phyloP scores from a whole-genome alignment of 768 basidiomycete species.

The Suillus clintonianus region DNA sequence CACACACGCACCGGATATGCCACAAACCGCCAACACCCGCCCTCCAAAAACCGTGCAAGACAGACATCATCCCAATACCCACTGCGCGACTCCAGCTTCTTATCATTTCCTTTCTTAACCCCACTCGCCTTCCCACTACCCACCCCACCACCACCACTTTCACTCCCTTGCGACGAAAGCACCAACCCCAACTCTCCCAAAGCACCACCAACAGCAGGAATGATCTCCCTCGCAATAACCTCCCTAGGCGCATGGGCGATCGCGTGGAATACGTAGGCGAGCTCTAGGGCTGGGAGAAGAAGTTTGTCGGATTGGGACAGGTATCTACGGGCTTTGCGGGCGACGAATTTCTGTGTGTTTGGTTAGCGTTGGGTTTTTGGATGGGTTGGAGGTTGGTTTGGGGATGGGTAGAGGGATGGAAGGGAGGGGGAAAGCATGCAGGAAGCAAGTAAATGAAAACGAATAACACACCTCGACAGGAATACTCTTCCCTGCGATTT shows the following conservation, averaged over 20 bases:
- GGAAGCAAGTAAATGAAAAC: background rate
- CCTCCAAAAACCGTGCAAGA: slow-evolving; percentile 80
- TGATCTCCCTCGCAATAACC: slow-evolving; percentile 59
- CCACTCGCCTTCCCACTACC: slow-evolving; percentile 19
- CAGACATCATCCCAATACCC: slow-evolving; percentile 89
- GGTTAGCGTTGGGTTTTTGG: background rate
- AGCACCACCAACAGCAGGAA: slow-evolving; percentile 61
- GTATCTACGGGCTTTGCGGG: slow-evolving; percentile 88
- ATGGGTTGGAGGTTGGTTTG: too few species aligned
- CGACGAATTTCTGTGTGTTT: slow-evolving; percentile 70
- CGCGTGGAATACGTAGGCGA: slow-evolving; percentile 78
- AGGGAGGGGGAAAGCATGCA: slow-evolving; percentile 3
- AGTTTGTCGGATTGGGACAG: slow-evolving; percentile 68
- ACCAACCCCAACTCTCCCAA: slow-evolving; percentile 34
- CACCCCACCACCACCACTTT: background rate
- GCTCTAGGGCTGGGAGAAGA: slow-evolving; percentile 70
- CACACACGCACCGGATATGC: slow-evolving; percentile 74
- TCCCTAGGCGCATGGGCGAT: slow-evolving; percentile 75
- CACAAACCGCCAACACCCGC: slow-evolving; percentile 79
- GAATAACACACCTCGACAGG: slow-evolving; percentile 59
- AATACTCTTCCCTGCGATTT: slow-evolving; percentile 81
- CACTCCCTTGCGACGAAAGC: slow-evolving; percentile 15
- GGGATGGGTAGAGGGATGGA: background rate
- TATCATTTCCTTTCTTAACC: slow-evolving; percentile 13
- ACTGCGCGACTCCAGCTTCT: slow-evolving; percentile 43